Evolutionary conservation across 768 basidiomycete genomes (phyloP).

Genomic region (Podaxis carcinomalis): DNA sequence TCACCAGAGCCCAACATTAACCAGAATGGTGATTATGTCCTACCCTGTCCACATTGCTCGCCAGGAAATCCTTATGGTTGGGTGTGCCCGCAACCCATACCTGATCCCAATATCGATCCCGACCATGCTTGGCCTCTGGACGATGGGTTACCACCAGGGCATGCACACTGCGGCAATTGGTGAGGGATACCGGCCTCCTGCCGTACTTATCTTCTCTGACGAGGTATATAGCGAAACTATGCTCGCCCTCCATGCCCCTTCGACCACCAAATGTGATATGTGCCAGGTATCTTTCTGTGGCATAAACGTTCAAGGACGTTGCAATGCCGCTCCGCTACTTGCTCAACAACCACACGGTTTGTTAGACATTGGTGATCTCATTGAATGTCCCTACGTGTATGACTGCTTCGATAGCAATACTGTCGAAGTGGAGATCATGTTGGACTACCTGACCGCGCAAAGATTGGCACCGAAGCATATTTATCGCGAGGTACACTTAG

Average conservation of each 20-base stretch:
- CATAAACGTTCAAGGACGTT: slow-evolving; percentile 71
- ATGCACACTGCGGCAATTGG: slow-evolving; percentile 82
- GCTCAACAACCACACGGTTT: slow-evolving; percentile 69
- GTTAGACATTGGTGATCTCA: slow-evolving; percentile 66
- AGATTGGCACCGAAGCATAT: slow-evolving; percentile 64
- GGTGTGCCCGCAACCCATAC: slow-evolving; percentile 76
- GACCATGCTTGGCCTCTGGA: slow-evolving; percentile 77
- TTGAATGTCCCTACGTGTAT: slow-evolving; percentile 73
- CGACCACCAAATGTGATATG: slow-evolving; percentile 80
- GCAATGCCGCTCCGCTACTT: slow-evolving; percentile 52
- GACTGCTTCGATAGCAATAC: slow-evolving; percentile 77
- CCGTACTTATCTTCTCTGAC: background rate
- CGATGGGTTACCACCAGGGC: slow-evolving; percentile 75
- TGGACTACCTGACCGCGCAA: slow-evolving; percentile 71
- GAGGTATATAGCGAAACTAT: slow-evolving; percentile 57
- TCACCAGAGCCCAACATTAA: slow-evolving; percentile 76
- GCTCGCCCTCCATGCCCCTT: slow-evolving; percentile 66
- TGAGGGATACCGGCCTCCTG: slow-evolving; percentile 24
- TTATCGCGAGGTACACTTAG: slow-evolving; percentile 61
- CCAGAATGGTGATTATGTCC: slow-evolving; percentile 57
- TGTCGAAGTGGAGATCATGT: slow-evolving; percentile 78
- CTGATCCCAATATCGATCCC: slow-evolving; percentile 63
- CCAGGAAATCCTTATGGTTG: slow-evolving; percentile 72
- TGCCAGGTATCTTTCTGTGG: slow-evolving; percentile 84
- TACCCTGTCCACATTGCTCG: slow-evolving; percentile 77